Percentiles rank a stretch among this genome's conserved stretches.
Conservation (phyloP, 768 basidiomycete species). For the Kwoniella sp. region DNA sequence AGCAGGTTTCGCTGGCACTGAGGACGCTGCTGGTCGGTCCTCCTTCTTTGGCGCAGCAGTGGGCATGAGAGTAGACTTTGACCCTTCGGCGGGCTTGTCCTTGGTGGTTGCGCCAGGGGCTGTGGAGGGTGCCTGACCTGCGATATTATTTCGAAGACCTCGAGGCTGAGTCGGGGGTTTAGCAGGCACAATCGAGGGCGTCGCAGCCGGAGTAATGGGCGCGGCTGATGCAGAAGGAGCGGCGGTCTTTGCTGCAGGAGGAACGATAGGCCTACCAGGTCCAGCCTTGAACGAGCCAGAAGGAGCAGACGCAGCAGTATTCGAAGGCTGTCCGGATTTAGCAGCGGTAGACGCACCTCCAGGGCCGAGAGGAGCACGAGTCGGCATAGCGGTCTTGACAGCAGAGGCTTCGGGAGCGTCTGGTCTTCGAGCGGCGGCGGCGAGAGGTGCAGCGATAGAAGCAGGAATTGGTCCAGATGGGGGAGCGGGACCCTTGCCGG, state of each 20-base stretch:
- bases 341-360: slow-evolving; percentile 4
- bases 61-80: slow-evolving; percentile 4
- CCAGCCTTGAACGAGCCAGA: slow-evolving; percentile 13
- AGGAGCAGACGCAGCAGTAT: slow-evolving; percentile 5
- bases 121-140: neutral
- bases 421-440: slow-evolving; percentile 20
- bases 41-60: slow-evolving; percentile 1
- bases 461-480: slow-evolving; percentile 27
- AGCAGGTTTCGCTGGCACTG: slow-evolving; percentile 6
- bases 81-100: slow-evolving; percentile 11
- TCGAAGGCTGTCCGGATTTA: slow-evolving; percentile 10
- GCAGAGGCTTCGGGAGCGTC: neutral
- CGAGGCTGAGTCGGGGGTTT: slow-evolving; percentile 24
- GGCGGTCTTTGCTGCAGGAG: slow-evolving; percentile 4
- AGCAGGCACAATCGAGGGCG: slow-evolving; percentile 7
- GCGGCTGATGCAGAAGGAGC: neutral
- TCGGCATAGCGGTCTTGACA: slow-evolving; percentile 15
- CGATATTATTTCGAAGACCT: slow-evolving; percentile 14
- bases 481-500: slow-evolving; percentile 19
- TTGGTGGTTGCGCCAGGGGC: neutral
- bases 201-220: slow-evolving; percentile 9
- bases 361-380: slow-evolving; percentile 20
- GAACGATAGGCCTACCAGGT: slow-evolving; percentile 1
- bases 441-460: slow-evolving; percentile 11
- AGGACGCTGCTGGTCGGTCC: neutral